Percentiles rank a stretch among this genome's conserved stretches.
Conservation (phyloP, 202 grass and related monocot species). For the Alloteropsis angusta region DNA sequence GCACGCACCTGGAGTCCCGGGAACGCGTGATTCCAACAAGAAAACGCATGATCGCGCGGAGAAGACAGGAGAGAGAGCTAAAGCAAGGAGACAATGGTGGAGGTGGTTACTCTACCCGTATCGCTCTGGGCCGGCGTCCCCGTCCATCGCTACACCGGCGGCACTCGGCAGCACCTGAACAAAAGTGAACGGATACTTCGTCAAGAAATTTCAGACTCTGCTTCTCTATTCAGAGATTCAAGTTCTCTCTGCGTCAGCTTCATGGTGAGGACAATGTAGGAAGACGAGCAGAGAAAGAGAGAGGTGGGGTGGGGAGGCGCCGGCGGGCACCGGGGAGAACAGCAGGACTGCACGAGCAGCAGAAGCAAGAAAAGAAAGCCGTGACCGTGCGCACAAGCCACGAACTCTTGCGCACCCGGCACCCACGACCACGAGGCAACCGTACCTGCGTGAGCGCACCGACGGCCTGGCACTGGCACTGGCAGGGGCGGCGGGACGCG, state of each 20-base stretch:
- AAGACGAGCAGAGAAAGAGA: not conserved
- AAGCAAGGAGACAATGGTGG: not conserved
- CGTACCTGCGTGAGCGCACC: not conserved
- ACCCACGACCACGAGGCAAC: not conserved
- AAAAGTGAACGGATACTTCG: not conserved
- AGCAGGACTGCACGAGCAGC: no score
- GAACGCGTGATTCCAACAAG: not conserved
- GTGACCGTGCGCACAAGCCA: not conserved
- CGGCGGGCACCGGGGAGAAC: no score
- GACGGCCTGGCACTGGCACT: not conserved
- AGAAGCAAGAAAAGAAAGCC: not conserved
- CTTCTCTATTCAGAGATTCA: not conserved
- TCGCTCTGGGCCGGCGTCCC: not conserved
- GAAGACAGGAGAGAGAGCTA: not conserved
- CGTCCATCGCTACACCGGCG: not conserved
- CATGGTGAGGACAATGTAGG: no score
- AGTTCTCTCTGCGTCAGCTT: not conserved
- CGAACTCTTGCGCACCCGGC: not conserved
- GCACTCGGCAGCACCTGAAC: not conserved
- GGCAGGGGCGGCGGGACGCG: not conserved
- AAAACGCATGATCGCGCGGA: not conserved
- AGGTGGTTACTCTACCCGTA: no score
- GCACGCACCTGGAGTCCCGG: constrained; percentile 38
- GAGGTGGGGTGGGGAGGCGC: no score
- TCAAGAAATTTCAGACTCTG: not conserved